Percentiles rank a stretch among this genome's conserved stretches.
phyloP scores from a whole-genome alignment of 208 protist species.

The Trypanosoma cruzi region DNA sequence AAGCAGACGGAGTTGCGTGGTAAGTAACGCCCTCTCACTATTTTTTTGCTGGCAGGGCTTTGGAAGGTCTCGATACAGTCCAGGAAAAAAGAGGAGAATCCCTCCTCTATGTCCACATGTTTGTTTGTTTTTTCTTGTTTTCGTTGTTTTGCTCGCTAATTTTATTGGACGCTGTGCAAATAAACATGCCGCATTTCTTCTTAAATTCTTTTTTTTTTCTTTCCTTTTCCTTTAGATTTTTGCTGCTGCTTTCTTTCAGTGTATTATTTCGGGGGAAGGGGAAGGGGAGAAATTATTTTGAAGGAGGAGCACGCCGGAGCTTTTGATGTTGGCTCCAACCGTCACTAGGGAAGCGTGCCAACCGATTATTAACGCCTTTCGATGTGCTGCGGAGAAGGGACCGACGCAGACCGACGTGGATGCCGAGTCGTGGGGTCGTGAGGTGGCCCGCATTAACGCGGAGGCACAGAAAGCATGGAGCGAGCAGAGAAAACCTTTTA shows the following conservation, averaged over 20 bases:
- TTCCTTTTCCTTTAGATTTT: background rate
- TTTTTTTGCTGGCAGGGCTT: background rate
- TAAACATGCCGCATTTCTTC: background rate
- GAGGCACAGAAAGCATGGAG: constrained; percentile 34
- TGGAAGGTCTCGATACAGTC: background rate
- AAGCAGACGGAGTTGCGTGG: background rate
- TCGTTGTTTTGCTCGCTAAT: background rate
- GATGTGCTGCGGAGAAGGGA: constrained; percentile 15
- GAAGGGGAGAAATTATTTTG: background rate
- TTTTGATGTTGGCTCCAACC: background rate
- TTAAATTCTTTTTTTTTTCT: background rate
- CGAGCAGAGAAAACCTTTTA: constrained; percentile 24
- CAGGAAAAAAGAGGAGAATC: too few species aligned
- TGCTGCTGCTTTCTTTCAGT: background rate
- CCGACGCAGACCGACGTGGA: constrained; percentile 18
- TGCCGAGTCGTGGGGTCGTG: constrained; percentile 22
- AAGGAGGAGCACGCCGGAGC: background rate
- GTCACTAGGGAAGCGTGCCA: background rate
- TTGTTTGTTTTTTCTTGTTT: background rate
- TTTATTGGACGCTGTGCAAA: background rate
- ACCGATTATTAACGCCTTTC: constrained; percentile 27
- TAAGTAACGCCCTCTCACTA: background rate
- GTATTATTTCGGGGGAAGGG: background rate
- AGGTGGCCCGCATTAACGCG: constrained; percentile 53
- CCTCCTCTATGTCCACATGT: background rate